phyloP scores from a whole-genome alignment of 78 protist genomes.

The Abeoforma whisleri region DNA sequence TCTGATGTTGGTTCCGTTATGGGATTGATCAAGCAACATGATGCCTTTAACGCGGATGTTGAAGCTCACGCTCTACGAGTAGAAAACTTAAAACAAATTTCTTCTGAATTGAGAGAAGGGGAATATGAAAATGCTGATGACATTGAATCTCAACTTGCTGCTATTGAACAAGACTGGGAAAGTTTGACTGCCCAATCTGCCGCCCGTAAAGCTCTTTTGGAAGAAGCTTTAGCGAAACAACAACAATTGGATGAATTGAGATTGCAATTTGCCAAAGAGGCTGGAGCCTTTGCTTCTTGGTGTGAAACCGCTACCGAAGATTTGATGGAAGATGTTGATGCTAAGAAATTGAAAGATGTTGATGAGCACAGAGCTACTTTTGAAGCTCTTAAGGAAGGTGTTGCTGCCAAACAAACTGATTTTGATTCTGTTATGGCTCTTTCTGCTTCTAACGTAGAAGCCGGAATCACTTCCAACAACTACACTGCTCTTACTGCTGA shows the following conservation, averaged over 20 bases:
- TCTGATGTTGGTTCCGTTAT: slow-evolving; percentile 32
- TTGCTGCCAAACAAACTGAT: slow-evolving; percentile 10
- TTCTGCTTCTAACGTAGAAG: neutral
- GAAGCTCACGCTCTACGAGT: slow-evolving; percentile 28
- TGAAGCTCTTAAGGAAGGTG: neutral
- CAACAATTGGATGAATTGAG: slow-evolving; percentile 22
- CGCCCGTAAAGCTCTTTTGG: slow-evolving; percentile 20
- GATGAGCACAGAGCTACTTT: neutral
- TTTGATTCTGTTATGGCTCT: neutral
- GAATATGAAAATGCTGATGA: neutral
- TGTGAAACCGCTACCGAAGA: slow-evolving; percentile 38
- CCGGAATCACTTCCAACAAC: neutral
- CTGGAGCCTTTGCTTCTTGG: slow-evolving; percentile 16
- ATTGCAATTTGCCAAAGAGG: slow-evolving; percentile 41
- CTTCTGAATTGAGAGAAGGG: slow-evolving; percentile 13
- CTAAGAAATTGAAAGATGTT: slow-evolving; percentile 8
- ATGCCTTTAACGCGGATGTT: slow-evolving; percentile 41
- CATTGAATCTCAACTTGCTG: neutral
- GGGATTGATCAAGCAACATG: slow-evolving; percentile 20
- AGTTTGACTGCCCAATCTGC: neutral
- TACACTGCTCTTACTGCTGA: slow-evolving; percentile 1
- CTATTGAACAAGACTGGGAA: neutral
- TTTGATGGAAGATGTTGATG: slow-evolving; percentile 33
- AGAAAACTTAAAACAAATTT: neutral
- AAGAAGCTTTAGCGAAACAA: neutral